Evolutionary conservation across 306 rosid genomes (phyloP), one percentile per base, ranked within the genome.

Genomic region (Rosa chinensis): DNA sequence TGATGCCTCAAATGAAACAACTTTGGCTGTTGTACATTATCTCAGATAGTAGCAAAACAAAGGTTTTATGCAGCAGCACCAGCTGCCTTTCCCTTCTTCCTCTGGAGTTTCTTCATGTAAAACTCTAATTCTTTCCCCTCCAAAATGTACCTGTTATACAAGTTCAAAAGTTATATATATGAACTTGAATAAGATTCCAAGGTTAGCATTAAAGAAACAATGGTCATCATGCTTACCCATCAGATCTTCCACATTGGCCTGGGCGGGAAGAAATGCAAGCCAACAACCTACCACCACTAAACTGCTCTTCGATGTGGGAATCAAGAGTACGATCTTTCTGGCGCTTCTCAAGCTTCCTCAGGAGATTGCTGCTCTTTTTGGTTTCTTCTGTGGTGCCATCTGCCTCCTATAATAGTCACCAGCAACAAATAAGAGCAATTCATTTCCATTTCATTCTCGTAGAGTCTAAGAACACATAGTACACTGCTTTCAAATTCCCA

Each of bases 121-220:
- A 90, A 90, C 72, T 90, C 94, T 7, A 90, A 92, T 63, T 90
- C 94, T 82, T 90, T 90, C 6, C 92, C 94, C 80, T 88, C 92
- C 81, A 90, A 87, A 70, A 90, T 84, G 76, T 90, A 90, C 66
- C 94, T 90, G 56, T 55, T 5, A 40, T 18, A 39, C 32, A 66
- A 28, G 6, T 28, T 62, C 39, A 62, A 13, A 66, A 10, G 49
- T 17, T 42, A 35, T 23, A 37, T 48, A 28, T 32, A 28, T 12
- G 39, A 10, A 11, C 20, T 62, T 12, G 20, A 48, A 52, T 28
- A 68, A 0, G 66, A 62, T 50, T 62, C 25, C n/a, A 37, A 9
- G 64, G 35, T 23, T 23, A 4, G 16, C 66, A 59, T 59, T 59
- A 59, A 59, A 4, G 37, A 20, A 59, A 25, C 66, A 9, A 8